Evolutionary conservation across 495 filamentous ascomycete species (phyloP).

Genomic region (Immersiella caudata): DNA sequence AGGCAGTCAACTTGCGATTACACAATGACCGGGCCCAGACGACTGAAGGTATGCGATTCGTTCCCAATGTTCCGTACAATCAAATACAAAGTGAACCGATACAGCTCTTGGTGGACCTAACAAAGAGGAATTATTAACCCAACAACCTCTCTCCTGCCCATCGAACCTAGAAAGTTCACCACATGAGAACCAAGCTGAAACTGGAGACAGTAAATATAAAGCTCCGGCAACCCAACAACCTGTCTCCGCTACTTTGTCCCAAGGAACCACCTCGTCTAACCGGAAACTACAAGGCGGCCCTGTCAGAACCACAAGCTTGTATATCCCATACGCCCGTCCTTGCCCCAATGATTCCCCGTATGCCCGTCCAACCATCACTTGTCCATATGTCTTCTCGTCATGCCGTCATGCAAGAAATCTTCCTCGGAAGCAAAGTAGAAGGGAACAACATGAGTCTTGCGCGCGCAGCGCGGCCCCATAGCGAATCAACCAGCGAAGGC

Average conservation of each 20-base stretch:
- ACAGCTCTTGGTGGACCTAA: neutral
- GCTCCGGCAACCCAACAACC: neutral
- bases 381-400: constrained; percentile 10
- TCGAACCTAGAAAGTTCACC: neutral
- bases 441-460: constrained; percentile 8
- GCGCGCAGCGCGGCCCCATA: neutral
- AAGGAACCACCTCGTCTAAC: neutral
- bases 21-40: neutral
- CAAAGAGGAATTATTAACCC: neutral
- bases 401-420: constrained; percentile 14
- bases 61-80: constrained; percentile 14
- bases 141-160: neutral
- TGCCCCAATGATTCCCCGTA: constrained; percentile 2
- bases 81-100: constrained; percentile 16
- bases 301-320: neutral
- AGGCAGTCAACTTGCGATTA: neutral
- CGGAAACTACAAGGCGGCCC: neutral
- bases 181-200: neutral
- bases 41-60: neutral
- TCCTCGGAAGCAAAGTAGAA: neutral
- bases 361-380: neutral
- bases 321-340: constrained; percentile 5
- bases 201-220: constrained; percentile 2
- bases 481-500: neutral
- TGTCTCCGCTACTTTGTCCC: neutral